Evolutionary conservation across 495 filamentous ascomycete species (phyloP), one percentile per base, ranked within the genome.

Genomic region (Hypoxylon subgilvum): DNA sequence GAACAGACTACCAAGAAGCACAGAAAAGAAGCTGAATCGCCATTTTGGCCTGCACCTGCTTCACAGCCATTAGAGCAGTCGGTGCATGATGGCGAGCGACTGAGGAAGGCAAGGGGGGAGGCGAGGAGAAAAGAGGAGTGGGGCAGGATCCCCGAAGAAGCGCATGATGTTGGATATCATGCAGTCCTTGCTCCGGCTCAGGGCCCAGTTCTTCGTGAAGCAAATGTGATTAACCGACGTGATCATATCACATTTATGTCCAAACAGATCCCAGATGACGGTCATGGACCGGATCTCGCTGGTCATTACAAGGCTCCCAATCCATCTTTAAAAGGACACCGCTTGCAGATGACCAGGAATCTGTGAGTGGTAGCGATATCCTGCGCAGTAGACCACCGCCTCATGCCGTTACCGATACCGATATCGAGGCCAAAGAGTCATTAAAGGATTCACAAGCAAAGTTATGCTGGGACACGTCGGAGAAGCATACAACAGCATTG

Each of bases 321-420:
- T 4, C 1, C 2, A 6, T 14, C 25, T 58, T 59, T 42, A 74
- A 72, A 66, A 73, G 54, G 12, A 8, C 30, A 16, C 59, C 69
- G 54, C 72, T 73, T 67, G 66, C 68, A 68, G 52, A 63, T 55
- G 34, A 52, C 65, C 72, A 72, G 72, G 72, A 52, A 51, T 67
- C 58, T 69, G 47, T 70, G 70, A 64, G 72, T 70, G 70, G 63
- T 66, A 18, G 38, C 41, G 14, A 23, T 36, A 27, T 61, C 66
- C 69, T 72, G 70, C 57, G 57, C 45, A 27, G 21, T n/a, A 27
- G 1, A 21, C n/a, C 30, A 10, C 28, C 35, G 7, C 23, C 35
- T 4, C 25, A 9, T 17, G 5, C 25, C 10, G 23, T 36, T 13
- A 23, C n/a, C 8, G 21, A 40, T 35, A 40, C 39, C 19, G 43